These are phyloP conservation scores for Termitomyces sp. DNA, from an alignment of 768 basidiomycete genomes.

Conservation along the genomic window DNA sequence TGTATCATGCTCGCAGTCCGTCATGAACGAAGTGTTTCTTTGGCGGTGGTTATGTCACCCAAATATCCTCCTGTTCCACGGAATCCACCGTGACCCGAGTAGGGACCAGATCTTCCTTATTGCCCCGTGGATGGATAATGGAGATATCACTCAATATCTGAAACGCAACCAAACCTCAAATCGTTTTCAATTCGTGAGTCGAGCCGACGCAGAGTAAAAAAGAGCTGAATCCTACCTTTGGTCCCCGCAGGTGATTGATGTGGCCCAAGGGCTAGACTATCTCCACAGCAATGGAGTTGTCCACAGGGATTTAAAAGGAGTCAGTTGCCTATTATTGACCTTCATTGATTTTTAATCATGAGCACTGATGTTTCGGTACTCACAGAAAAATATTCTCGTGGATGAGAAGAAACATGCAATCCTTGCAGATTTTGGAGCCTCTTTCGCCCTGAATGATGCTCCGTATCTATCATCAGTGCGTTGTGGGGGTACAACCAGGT, in stretches of 20 bases:
- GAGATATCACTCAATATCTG: background rate
- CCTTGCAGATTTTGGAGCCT: background rate
- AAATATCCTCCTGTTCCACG: slow-evolving; percentile 1
- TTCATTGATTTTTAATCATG: background rate
- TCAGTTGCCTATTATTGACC: background rate
- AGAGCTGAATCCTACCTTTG: background rate
- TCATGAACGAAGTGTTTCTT: background rate
- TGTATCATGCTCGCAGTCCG: background rate
- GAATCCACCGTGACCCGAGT: background rate
- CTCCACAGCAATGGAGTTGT: background rate
- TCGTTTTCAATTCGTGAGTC: background rate
- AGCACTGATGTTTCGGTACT: background rate
- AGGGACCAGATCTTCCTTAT: background rate
- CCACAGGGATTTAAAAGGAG: slow-evolving; percentile 2
- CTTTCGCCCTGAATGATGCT: background rate
- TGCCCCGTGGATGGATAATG: slow-evolving; percentile 4
- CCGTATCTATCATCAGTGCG: background rate
- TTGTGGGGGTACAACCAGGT: background rate
- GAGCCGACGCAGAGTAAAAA: background rate
- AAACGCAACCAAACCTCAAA: background rate
- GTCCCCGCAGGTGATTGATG: background rate
- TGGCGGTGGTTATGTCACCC: background rate
- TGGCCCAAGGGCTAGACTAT: background rate
- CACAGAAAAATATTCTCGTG: slow-evolving; percentile 2
- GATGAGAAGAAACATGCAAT: background rate